Evolutionary conservation across 2,329 filamentous ascomycete species (phyloP).

Genomic region (Parascedosporium putredinis): DNA sequence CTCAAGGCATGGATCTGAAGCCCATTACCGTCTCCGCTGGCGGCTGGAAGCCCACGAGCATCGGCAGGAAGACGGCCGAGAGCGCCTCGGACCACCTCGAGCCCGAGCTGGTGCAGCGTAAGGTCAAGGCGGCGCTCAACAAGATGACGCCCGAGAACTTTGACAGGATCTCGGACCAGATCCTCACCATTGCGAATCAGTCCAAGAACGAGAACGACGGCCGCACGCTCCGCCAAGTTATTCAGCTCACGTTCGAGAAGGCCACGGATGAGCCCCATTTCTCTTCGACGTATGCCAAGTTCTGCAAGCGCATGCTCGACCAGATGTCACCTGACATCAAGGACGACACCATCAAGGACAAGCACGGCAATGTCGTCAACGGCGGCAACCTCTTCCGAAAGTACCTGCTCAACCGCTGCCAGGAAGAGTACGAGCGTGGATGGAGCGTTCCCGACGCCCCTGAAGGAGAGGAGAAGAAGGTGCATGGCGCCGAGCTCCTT

Average conservation of each 20-base stretch:
- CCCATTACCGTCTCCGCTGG: slow-evolving; percentile 60
- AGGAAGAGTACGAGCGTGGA: slow-evolving; percentile 96
- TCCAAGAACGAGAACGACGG: slow-evolving; percentile 94
- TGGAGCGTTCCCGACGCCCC: slow-evolving; percentile 81
- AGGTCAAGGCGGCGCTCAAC: slow-evolving; percentile 97
- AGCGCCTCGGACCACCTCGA: slow-evolving; percentile 54
- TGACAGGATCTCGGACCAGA: slow-evolving; percentile 87
- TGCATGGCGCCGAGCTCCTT: slow-evolving; percentile 67
- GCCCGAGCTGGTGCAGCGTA: slow-evolving; percentile 89
- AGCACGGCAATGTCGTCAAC: slow-evolving; percentile 74
- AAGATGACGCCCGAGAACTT: slow-evolving; percentile 99
- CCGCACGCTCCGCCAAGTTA: slow-evolving; percentile 90
- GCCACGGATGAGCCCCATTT: slow-evolving; percentile 97
- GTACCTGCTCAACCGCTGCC: slow-evolving; percentile 95
- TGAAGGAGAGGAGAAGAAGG: slow-evolving; percentile 20
- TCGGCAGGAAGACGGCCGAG: slow-evolving; percentile 34
- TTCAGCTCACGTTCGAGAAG: slow-evolving; percentile 98
- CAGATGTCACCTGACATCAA: slow-evolving; percentile 91
- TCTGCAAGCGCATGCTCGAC: slow-evolving; percentile 94
- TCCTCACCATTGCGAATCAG: slow-evolving; percentile 82
- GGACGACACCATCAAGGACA: slow-evolving; percentile 90
- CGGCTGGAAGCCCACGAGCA: slow-evolving; percentile 82
- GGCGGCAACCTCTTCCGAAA: slow-evolving; percentile 95
- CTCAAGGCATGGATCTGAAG: slow-evolving; percentile 70
- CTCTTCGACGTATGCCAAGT: slow-evolving; percentile 98